Evolutionary conservation across 2,329 filamentous ascomycete species (phyloP).

Genomic region (Ustilaginoidea virens): DNA sequence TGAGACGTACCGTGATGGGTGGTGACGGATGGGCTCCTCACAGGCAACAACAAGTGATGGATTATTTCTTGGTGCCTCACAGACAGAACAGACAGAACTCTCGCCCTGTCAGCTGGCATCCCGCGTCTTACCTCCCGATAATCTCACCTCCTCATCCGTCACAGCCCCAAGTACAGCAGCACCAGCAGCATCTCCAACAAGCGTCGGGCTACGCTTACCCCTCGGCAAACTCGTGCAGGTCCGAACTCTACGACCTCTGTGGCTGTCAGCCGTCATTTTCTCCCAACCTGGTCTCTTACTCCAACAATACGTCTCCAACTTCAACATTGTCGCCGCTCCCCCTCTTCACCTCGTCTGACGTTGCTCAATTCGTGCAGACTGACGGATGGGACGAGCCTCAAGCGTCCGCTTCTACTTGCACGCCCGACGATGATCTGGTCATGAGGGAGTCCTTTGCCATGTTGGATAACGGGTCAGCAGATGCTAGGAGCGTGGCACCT

Average conservation of each 20-base stretch:
- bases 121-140: slow-evolving; percentile 34
- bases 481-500: slow-evolving; percentile 6
- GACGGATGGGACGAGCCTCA: slow-evolving; percentile 22
- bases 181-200: slow-evolving; percentile 19
- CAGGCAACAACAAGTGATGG: slow-evolving; percentile 30
- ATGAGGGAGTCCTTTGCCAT: slow-evolving; percentile 17
- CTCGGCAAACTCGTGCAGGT: slow-evolving; percentile 16
- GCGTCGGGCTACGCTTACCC: slow-evolving; percentile 24
- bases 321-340: slow-evolving; percentile 39
- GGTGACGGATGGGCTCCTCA: slow-evolving; percentile 26
- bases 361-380: slow-evolving; percentile 23
- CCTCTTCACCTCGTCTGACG: slow-evolving; percentile 22
- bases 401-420: slow-evolving; percentile 15
- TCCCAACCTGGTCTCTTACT: slow-evolving; percentile 38
- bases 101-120: slow-evolving; percentile 53
- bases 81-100: slow-evolving; percentile 8
- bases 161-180: neutral
- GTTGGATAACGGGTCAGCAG: slow-evolving; percentile 6
- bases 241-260: slow-evolving; percentile 26
- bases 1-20: slow-evolving; percentile 42
- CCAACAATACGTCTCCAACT: slow-evolving; percentile 40
- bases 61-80: slow-evolving; percentile 13
- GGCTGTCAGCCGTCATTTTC: slow-evolving; percentile 28
- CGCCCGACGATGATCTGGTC: slow-evolving; percentile 8
- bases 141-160: no score